A percentile compares a stretch with the other conserved stretches of the same genome.
These are phyloP conservation scores for Hemisphaericaspora xylanilytica DNA, from an alignment of 1,139 yeast genomes.

Conservation along the genomic window DNA sequence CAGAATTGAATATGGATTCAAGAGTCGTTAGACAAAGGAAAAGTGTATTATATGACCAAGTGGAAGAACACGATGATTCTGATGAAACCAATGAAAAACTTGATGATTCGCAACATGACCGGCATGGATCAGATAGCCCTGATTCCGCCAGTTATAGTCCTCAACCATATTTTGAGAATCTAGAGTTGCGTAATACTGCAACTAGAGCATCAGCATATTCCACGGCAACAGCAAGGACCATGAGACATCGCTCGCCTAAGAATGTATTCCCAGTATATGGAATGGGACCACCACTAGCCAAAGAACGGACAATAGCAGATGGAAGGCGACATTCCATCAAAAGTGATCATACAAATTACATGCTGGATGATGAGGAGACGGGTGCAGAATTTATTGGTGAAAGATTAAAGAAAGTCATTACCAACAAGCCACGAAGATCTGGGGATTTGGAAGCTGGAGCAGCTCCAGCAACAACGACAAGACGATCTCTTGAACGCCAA, in stretches of 20 bases:
- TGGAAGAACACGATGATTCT: conserved; percentile 12
- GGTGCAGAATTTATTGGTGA: conserved; percentile 34
- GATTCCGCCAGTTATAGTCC: conserved; percentile 7
- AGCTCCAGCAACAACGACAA: not conserved
- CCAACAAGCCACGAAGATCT: conserved; percentile 4
- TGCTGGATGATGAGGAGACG: conserved; percentile 11
- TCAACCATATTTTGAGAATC: conserved; percentile 9
- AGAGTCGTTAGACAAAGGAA: conserved; percentile 57
- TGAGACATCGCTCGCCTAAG: conserved; percentile 48
- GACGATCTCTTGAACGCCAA: not conserved
- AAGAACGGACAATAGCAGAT: conserved; percentile 58
- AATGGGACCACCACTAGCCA: conserved; percentile 61
- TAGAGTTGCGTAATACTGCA: conserved; percentile 6
- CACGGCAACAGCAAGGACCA: not conserved
- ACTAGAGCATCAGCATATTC: conserved; percentile 6
- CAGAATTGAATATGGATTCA: conserved; percentile 71
- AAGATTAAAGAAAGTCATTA: conserved; percentile 20
- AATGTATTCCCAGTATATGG: conserved; percentile 79
- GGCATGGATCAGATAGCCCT: not conserved
- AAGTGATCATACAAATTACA: not conserved
- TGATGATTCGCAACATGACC: conserved; percentile 7
- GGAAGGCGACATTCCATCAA: conserved; percentile 11
- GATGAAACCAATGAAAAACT: conserved; percentile 14
- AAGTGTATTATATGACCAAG: conserved; percentile 7
- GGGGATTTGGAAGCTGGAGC: conserved; percentile 3